Evolutionary conservation across 1,139 yeast genomes (phyloP), one percentile per base, ranked within the genome.

Genomic region (Suhomyces anneliseae): DNA sequence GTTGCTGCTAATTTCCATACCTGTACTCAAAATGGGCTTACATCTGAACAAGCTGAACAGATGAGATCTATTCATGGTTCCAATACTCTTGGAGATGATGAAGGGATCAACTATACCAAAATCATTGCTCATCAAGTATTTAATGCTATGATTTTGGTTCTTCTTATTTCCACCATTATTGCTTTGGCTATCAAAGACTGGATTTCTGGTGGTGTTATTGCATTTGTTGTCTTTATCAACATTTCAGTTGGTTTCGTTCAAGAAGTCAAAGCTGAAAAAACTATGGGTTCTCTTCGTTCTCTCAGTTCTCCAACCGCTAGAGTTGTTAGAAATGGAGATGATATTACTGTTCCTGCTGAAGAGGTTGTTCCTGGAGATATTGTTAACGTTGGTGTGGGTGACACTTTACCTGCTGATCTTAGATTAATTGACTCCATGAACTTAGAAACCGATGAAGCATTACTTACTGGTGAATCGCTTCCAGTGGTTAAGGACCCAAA

Each of bases 161-260:
- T 69, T 49, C 55, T 68, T 46, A 68, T 68, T 38, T 68, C 72
- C 39, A 66, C 65, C 69, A 45, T 68, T 7, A 68, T 69, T 42
- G 71, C 72, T 1, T 55, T 68, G 27, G 72, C 70, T 38, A 66
- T 69, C 52, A 58, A 60, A 60, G 99, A 93, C 63, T 95, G 99
- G 99, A 78, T 92, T 51, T 83, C 90, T 4, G 96, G 90, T 6
- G 74, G 88, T 15, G 81, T 92, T 2, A 81, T 90, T 39, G 98
- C 60, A 0, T 59, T 58, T 24, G 73, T 69, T n/a, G 71, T 69
- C 10, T 53, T 53, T 15, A 60, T 69, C 42, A 69, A 69, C 40
- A 63, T 69, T 14, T 35, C 54, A 5, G 68, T 69, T 26, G 73
- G 73, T 1, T 68, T 67, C 50, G 42, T 66, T 40, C 73, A 69